A percentile compares a stretch with the other conserved stretches of the same genome.
Evolutionary conservation across 2,329 filamentous ascomycete species (phyloP).

Genomic region (Juglanconis oblonga): DNA sequence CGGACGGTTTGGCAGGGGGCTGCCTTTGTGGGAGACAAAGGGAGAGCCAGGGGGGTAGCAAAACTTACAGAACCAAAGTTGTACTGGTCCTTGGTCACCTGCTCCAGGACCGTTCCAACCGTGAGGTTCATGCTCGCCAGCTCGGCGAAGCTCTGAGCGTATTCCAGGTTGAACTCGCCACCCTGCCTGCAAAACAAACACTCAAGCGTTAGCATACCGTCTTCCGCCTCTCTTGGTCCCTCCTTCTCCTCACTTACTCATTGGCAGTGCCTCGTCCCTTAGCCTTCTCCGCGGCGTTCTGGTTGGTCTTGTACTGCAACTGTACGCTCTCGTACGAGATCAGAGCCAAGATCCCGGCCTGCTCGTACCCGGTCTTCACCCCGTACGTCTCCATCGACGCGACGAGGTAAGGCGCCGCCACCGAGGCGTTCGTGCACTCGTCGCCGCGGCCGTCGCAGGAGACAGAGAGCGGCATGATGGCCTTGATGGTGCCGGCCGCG

Average conservation of each 20-base stretch:
- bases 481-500: slow-evolving; percentile 37
- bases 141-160: slow-evolving; percentile 41
- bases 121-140: slow-evolving; percentile 30
- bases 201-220: background rate
- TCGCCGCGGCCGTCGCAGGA: slow-evolving; percentile 47
- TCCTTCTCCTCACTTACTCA: slow-evolving; percentile 21
- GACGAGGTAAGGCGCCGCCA: slow-evolving; percentile 57
- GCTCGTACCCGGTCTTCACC: slow-evolving; percentile 53
- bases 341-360: slow-evolving; percentile 69
- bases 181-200: slow-evolving; percentile 21
- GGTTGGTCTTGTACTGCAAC: slow-evolving; percentile 70
- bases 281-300: slow-evolving; percentile 37
- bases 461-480: slow-evolving; percentile 56
- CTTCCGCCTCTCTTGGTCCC: background rate
- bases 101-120: slow-evolving; percentile 36
- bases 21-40: too few relatives aligned
- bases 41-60: background rate
- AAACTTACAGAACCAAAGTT: slow-evolving; percentile 45
- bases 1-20: too few relatives aligned
- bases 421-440: slow-evolving; percentile 65
- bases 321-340: slow-evolving; percentile 69
- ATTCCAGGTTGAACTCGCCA: slow-evolving; percentile 41
- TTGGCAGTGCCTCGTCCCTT: slow-evolving; percentile 59
- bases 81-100: slow-evolving; percentile 46
- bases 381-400: slow-evolving; percentile 56